Evolutionary conservation across 2,329 filamentous ascomycete species (phyloP).

Genomic region (Fusarium sp.): DNA sequence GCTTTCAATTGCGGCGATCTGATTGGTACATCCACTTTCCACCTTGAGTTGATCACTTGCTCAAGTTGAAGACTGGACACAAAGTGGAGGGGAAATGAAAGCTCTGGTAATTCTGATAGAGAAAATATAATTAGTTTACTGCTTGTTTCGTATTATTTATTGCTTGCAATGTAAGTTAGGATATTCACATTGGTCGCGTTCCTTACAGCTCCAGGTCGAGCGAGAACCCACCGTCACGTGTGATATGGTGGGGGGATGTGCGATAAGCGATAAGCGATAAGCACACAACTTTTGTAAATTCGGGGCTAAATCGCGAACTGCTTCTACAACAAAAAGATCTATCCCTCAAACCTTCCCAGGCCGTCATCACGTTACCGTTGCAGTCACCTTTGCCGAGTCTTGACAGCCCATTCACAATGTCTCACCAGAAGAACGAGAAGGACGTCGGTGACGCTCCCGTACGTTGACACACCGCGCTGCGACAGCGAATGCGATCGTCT

Average conservation of each 20-base stretch:
- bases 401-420: slow-evolving; percentile 82
- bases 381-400: slow-evolving; percentile 76
- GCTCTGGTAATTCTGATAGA: too few relatives aligned
- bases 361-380: slow-evolving; percentile 84
- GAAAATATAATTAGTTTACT: too few relatives aligned
- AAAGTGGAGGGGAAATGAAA: background rate
- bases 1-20: slow-evolving; percentile 20
- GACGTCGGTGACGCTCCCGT: slow-evolving; percentile 89
- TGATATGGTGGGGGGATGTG: background rate
- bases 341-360: slow-evolving; percentile 40
- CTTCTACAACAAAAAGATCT: slow-evolving; percentile 38
- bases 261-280: slow-evolving; percentile 32
- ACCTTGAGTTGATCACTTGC: background rate
- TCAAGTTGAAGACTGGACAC: background rate
- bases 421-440: slow-evolving; percentile 96
- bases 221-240: too few relatives aligned
- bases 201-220: too few relatives aligned
- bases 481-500: background rate
- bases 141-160: too few relatives aligned
- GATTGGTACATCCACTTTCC: slow-evolving; percentile 37
- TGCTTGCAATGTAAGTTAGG: too few relatives aligned
- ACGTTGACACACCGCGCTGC: slow-evolving; percentile 55
- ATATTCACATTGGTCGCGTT: too few relatives aligned
- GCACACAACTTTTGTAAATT: slow-evolving; percentile 41
- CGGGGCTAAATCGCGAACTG: slow-evolving; percentile 31